A percentile compares a stretch with the other conserved stretches of the same genome.
phyloP scores from a whole-genome alignment of 176 grass and related monocot species.

The Hsuehochloa calcarea region DNA sequence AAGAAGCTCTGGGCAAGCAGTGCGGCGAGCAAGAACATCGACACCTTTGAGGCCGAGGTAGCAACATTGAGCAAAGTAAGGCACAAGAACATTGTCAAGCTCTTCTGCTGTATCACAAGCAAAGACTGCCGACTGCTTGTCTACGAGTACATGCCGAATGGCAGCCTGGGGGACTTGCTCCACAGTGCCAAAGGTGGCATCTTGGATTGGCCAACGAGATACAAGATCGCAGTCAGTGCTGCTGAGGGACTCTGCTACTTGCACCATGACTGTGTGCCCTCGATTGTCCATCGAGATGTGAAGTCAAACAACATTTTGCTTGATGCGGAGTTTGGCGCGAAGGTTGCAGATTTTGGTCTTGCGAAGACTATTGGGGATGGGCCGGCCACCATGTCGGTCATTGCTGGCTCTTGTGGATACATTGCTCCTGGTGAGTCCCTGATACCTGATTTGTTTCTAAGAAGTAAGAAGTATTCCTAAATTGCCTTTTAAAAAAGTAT shows the following conservation, averaged over 20 bases:
- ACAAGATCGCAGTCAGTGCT: constrained; percentile 61
- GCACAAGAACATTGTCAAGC: constrained; percentile 90
- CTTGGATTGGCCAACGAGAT: constrained; percentile 59
- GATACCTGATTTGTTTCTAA: neutral
- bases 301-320: constrained; percentile 97
- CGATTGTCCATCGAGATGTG: constrained; percentile 78
- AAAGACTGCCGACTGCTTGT: constrained; percentile 51
- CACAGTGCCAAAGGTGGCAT: constrained; percentile 47
- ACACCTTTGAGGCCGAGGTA: constrained; percentile 59
- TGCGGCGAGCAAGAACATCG: neutral
- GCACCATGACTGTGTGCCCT: constrained; percentile 78
- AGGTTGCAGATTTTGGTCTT: constrained; percentile 84
- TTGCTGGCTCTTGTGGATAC: constrained; percentile 83
- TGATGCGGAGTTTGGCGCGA: constrained; percentile 57
- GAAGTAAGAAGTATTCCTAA: neutral
- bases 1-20: constrained; percentile 53
- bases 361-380: constrained; percentile 55
- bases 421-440: constrained; percentile 79
- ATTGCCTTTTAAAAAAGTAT: neutral
- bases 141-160: constrained; percentile 96
- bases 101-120: constrained; percentile 59
- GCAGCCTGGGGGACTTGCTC: constrained; percentile 78
- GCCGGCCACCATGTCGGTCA: constrained; percentile 55
- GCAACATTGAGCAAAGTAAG: constrained; percentile 59
- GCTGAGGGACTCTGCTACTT: constrained; percentile 83